Conservation (phyloP, 768 basidiomycete genomes). For the Mycena galericulata region DNA sequence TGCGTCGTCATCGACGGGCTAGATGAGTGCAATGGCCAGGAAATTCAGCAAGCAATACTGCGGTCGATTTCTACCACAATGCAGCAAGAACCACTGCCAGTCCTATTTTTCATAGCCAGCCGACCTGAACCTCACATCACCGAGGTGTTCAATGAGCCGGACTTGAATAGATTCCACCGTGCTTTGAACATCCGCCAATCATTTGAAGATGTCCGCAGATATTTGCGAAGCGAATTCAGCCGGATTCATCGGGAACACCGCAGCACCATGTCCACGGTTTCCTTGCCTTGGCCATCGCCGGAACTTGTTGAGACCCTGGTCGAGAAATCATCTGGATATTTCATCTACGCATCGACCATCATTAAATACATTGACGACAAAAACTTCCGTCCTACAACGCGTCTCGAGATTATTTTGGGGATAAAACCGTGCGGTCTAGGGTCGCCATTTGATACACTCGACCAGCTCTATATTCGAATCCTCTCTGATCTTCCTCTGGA, state of each 20-base stretch:
- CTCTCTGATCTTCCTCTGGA: neutral
- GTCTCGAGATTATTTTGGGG: conserved; percentile 4
- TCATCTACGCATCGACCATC: conserved; percentile 36
- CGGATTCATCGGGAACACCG: neutral
- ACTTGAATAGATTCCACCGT: neutral
- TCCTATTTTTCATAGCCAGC: conserved; percentile 43
- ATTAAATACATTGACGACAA: conserved; percentile 12
- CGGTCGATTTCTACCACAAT: conserved; percentile 8
- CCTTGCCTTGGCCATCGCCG: conserved; percentile 35
- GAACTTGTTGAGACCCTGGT: conserved; percentile 29
- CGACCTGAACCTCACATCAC: conserved; percentile 42
- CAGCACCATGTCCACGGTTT: neutral
- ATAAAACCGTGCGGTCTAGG: too few species aligned
- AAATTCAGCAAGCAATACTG: conserved; percentile 33
- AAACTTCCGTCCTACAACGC: neutral
- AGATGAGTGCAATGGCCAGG: conserved; percentile 39
- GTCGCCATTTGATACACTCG: neutral
- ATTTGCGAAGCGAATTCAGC: neutral
- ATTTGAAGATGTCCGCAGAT: conserved; percentile 35
- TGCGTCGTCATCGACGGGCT: conserved; percentile 42
- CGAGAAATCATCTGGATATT: conserved; percentile 39
- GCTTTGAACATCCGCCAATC: conserved; percentile 17
- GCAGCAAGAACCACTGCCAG: neutral
- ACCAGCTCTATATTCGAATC: neutral
- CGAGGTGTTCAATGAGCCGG: conserved; percentile 15